These are phyloP conservation scores for Dryadomyces sulphureus DNA, from an alignment of 2,329 filamentous ascomycete genomes.

Conservation along the genomic window DNA sequence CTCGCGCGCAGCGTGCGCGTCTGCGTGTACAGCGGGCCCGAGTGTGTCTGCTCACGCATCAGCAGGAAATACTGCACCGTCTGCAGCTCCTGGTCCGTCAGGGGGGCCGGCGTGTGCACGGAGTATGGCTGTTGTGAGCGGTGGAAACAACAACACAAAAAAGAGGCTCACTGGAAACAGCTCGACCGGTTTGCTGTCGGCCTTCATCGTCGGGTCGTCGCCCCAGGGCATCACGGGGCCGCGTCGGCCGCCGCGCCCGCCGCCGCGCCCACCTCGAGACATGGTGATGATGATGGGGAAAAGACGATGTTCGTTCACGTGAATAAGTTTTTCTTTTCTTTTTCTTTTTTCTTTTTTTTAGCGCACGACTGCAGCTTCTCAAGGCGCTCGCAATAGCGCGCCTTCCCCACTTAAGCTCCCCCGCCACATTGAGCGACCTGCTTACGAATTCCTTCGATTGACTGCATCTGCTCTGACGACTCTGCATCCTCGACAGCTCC, in stretches of 20 bases:
- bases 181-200: constrained; percentile 41
- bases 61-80: constrained; percentile 37
- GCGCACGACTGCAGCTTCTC: not conserved
- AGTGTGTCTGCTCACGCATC: constrained; percentile 41
- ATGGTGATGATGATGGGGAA: constrained; percentile 16
- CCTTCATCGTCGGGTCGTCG: constrained; percentile 32
- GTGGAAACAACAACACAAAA: not conserved
- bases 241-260: constrained; percentile 30
- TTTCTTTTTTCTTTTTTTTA: not conserved
- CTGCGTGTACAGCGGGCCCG: constrained; percentile 40
- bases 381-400: no score
- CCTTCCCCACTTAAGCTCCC: no score
- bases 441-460: no score
- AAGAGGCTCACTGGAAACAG: constrained; percentile 35
- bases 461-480: no score
- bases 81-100: constrained; percentile 28
- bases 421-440: no score
- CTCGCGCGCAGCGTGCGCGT: constrained; percentile 26
- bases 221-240: constrained; percentile 31
- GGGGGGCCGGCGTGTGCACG: constrained; percentile 28
- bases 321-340: not conserved
- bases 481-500: no score
- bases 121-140: constrained; percentile 28
- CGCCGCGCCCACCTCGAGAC: constrained; percentile 36
- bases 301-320: not conserved